Percentiles rank a stretch among this genome's conserved stretches.
phyloP scores from a whole-genome alignment of 345 rosid species.

The Salix udensis region DNA sequence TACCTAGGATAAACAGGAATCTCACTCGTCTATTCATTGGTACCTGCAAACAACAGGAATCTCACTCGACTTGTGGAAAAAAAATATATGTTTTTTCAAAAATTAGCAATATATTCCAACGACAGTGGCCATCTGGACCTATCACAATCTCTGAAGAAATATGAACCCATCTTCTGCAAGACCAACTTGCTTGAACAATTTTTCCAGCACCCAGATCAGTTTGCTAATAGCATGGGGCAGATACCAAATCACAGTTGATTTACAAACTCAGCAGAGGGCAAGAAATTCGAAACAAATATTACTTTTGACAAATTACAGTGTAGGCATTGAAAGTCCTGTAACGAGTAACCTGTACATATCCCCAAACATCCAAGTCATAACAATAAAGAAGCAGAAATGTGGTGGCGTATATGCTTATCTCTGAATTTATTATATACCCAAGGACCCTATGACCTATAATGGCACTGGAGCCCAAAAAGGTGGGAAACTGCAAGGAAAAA shows the following conservation, averaged over 20 bases:
- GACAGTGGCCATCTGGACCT: not conserved
- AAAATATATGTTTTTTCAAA: not conserved
- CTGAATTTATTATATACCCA: conserved; percentile 22
- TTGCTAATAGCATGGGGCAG: too few species aligned
- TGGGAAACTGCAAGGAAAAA: conserved; percentile 11
- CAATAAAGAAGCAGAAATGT: conserved; percentile 10
- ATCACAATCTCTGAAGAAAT: too few species aligned
- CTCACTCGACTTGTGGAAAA: too few species aligned
- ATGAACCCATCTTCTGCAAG: too few species aligned
- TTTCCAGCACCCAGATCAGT: too few species aligned
- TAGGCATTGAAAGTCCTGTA: not conserved
- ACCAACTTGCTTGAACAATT: too few species aligned
- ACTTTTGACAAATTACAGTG: too few species aligned
- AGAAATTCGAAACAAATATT: not conserved
- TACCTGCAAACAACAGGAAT: too few species aligned
- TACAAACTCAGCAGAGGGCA: not conserved
- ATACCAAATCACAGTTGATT: not conserved
- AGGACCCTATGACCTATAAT: conserved; percentile 5
- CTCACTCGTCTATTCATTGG: too few species aligned
- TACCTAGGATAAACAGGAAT: too few species aligned
- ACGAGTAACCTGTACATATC: conserved; percentile 12
- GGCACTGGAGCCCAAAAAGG: conserved; percentile 9
- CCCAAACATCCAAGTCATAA: not conserved
- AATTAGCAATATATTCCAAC: not conserved
- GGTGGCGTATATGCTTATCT: conserved; percentile 12